Evolutionary conservation across 2,329 filamentous ascomycete genomes (phyloP), one percentile per base, ranked within the genome.

Genomic region (Cadophora malorum): DNA sequence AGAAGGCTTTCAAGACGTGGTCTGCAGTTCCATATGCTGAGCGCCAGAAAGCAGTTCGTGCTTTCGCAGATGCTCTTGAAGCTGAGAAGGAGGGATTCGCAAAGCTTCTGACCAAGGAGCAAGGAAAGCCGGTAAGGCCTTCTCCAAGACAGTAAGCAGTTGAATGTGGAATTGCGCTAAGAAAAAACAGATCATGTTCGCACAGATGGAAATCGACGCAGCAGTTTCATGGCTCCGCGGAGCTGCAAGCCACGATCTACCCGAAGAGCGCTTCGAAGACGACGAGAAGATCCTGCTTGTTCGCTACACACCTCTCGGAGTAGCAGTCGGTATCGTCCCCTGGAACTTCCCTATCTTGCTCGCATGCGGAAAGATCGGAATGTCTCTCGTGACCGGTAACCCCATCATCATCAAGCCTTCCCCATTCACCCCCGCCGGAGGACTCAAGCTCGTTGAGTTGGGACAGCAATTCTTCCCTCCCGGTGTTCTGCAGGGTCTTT

Each of bases 351-450:
- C 82, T 1, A 70, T 84, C 33, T 79, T 82, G 66, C 78, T 84
- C 1, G 80, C 81, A 16, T 80, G 81, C 61, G 79, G 84, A 56
- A 89, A 89, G 75, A 80, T 86, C 35, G 79, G 78, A 8, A 79
- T 82, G 0, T 80, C 84, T 0, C 75, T 86, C 4, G 76, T 86
- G 25, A 84, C 85, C 0, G 85, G 84, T 25, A 85, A 86, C 74
- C 78, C 80, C n/a, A 78, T 87, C 23, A 86, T 88, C 71, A 81
- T 88, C 69, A 86, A 86, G 74, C 85, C 86, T 0, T 88, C 86
- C 0, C 87, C 81, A 45, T 88, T 81, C 79, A 88, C 84, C 41
- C 86, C 83, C 10, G 86, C 83, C 75, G 78, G 81, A 58, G 80
- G 81, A 38, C 77, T 88, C 64, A 87, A 86, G 70, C 79, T 86